Conservation (phyloP, 176 grass and related monocot species). For the Aegilops bicornis region DNA sequence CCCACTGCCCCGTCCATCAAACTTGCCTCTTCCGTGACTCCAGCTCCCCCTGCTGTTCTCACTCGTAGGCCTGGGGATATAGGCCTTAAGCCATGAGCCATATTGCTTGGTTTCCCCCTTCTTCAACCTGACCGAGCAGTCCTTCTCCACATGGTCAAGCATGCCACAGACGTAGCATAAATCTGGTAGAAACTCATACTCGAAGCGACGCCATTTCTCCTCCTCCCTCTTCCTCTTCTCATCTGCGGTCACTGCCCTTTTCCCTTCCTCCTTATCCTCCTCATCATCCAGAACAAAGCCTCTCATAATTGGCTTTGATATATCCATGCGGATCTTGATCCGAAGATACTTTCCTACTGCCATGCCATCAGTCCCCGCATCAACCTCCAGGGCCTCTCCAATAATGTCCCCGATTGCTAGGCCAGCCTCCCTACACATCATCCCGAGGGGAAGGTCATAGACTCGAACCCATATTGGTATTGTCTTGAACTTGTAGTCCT, state of each 20-base stretch:
- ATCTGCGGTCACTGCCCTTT: too few relatives aligned
- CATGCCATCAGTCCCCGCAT: neutral
- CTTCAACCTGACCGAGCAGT: neutral
- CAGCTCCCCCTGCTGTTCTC: neutral
- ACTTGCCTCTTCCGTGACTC: neutral
- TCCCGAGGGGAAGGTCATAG: accelerated
- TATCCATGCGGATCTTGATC: neutral
- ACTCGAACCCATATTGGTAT: neutral
- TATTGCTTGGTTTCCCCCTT: neutral
- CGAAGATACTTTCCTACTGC: neutral
- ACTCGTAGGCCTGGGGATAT: neutral
- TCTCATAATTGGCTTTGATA: neutral
- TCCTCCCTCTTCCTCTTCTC: neutral
- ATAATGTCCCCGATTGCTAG: neutral
- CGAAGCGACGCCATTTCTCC: neutral
- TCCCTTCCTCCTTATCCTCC: too few relatives aligned
- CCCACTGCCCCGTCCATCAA: neutral
- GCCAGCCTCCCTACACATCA: neutral
- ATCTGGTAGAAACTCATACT: neutral
- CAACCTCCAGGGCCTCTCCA: neutral
- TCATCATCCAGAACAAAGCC: neutral
- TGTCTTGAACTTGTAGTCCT: neutral
- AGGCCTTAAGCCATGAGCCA: neutral
- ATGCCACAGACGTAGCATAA: neutral
- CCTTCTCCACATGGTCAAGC: neutral